Evolutionary conservation across 495 filamentous ascomycete genomes (phyloP), one percentile per base, ranked within the genome.

Genomic region (Choiromyces venosus): DNA sequence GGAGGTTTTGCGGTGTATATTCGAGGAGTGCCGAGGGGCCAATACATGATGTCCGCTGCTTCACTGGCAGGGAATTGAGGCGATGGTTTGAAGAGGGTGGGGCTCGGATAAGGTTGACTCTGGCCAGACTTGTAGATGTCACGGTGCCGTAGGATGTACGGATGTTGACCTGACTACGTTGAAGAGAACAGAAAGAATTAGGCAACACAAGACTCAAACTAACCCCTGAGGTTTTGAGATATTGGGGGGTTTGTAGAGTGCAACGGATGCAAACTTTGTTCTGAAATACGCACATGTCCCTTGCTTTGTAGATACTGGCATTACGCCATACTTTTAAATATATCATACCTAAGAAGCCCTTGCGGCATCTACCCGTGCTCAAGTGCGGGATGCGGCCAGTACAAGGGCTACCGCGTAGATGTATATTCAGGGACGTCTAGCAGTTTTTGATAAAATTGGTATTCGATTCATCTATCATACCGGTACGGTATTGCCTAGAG

Each of bases 11-110:
- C 90, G 82, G 91, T 91, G 87, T 94, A 96, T 80, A 96, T 91
- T 83, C 89, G 87, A 73, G 94, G 93, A 74, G 93, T 92, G 82
- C 93, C 93, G 84, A 95, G 87, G 79, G 94, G 94, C 94, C 94
- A 97, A 87, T 97, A 97, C 94, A 97, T 97, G n/a, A 21, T 76
- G 25, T 7, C 52, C 12, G 25, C 52, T 6, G 12, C 25, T 29
- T 33, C n/a, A 33, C 52, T 33, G 10, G 52, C 12, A 33, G 25
- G 25, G 52, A 33, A 61, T 33, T 25, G 12, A 29, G 52, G n/a
- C 12, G 12, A 16, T 29, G 52, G 25, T 61, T 33, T 61, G 52
- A 29, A 29, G 52, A 14, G 52, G 52, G 52, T 61, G 52, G 52
- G 3, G 10, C 33, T 16, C 10, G 10, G 52, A 33, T 61, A 25